Conservation (phyloP, 148 eudicot species). For the Selenicereus undatus region DNA sequence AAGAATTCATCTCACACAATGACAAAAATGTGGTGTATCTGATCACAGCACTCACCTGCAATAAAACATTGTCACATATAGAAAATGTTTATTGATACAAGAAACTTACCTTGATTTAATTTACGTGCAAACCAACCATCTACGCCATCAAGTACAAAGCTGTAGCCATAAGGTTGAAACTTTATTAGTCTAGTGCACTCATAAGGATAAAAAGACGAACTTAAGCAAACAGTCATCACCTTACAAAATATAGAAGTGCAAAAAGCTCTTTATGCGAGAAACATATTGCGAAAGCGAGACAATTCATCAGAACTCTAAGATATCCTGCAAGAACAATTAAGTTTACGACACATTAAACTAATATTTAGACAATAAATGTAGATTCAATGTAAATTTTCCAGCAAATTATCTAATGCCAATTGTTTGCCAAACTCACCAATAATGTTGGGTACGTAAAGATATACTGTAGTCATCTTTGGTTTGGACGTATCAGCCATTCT, state of each 20-base stretch:
- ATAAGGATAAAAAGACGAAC: neutral
- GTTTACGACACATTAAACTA: slow-evolving; percentile 6
- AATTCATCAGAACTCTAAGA: slow-evolving; percentile 69
- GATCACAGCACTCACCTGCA: neutral
- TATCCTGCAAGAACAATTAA: slow-evolving; percentile 51
- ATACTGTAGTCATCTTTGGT: slow-evolving; percentile 47
- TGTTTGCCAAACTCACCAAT: slow-evolving; percentile 46
- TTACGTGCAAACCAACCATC: slow-evolving; percentile 99
- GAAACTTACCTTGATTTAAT: slow-evolving; percentile 77
- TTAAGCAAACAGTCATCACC: slow-evolving; percentile 33
- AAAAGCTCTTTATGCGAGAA: slow-evolving; percentile 68
- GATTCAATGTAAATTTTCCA: neutral
- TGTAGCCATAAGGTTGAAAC: slow-evolving; percentile 29
- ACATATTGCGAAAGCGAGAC: slow-evolving; percentile 76
- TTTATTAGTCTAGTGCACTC: slow-evolving; percentile 14
- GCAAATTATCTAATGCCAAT: neutral
- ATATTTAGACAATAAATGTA: neutral
- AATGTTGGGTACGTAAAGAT: slow-evolving; percentile 83
- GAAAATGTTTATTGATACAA: neutral
- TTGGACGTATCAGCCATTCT: slow-evolving; percentile 54
- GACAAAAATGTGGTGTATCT: neutral
- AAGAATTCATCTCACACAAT: neutral
- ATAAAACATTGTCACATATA: neutral
- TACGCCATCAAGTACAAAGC: slow-evolving; percentile 92
- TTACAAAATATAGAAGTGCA: slow-evolving; percentile 66